phyloP scores from a whole-genome alignment of 306 rosid species.

The Acacia crassicarpa region DNA sequence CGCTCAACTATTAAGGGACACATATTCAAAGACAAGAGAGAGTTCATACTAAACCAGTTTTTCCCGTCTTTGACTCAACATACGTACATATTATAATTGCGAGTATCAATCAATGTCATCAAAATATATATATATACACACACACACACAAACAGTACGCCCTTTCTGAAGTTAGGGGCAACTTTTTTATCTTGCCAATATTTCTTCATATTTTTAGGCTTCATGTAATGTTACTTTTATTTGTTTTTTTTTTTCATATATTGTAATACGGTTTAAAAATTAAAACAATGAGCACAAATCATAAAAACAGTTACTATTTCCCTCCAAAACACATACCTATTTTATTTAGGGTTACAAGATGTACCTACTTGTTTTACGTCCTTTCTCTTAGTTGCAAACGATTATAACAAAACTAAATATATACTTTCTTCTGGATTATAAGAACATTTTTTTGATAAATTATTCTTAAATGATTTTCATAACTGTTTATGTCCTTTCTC shows the following conservation, averaged over 20 bases:
- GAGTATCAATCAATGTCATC: neutral
- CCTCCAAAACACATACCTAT: neutral
- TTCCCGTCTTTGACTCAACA: no score
- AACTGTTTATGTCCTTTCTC: no score
- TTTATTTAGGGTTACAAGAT: neutral
- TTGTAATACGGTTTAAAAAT: neutral
- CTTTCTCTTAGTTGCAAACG: no score
- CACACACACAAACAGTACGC: neutral
- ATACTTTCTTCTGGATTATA: no score
- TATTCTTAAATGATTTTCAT: neutral
- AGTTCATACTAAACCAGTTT: neutral
- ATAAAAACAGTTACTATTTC: neutral
- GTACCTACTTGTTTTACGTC: neutral
- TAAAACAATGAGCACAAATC: neutral
- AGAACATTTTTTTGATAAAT: no score
- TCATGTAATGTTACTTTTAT: neutral
- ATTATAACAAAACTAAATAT: no score
- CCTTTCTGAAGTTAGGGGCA: neutral
- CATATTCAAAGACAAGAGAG: neutral
- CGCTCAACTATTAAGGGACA: neutral
- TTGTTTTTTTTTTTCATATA: neutral
- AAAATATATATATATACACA: no score
- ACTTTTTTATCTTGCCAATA: neutral
- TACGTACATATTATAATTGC: neutral
- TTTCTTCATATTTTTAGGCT: neutral